Conservation (phyloP, 2,329 filamentous ascomycete genomes). For the Geosmithia flava region DNA sequence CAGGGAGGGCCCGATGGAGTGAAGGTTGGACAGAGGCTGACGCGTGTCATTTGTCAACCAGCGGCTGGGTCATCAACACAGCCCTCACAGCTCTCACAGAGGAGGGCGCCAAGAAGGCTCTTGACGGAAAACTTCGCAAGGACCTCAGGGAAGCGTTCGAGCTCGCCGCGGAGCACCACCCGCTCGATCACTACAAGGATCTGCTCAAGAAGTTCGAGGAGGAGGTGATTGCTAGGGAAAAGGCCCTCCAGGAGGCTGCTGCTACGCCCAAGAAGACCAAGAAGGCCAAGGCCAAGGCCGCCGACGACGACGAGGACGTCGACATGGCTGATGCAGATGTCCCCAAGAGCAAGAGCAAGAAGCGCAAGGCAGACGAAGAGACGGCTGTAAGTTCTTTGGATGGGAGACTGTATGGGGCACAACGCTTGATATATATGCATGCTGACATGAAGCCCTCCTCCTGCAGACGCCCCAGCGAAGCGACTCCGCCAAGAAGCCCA, state of each 20-base stretch:
- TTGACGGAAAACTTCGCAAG: conserved; percentile 72
- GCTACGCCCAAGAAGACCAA: conserved; percentile 27
- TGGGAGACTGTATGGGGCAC: background rate
- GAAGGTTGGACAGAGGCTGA: background rate
- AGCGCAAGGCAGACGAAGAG: conserved; percentile 82
- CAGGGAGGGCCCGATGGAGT: background rate
- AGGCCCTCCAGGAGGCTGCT: conserved; percentile 29
- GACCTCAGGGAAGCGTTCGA: conserved; percentile 66
- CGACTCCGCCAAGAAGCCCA: conserved; percentile 55
- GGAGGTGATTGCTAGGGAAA: conserved; percentile 43
- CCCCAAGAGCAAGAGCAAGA: conserved; percentile 55
- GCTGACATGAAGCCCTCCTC: conserved; percentile 5
- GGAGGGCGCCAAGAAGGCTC: conserved; percentile 53
- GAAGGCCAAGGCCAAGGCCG: conserved; percentile 36
- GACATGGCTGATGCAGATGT: conserved; percentile 51
- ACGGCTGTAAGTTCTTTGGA: conserved; percentile 27
- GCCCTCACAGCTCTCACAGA: conserved; percentile 67
- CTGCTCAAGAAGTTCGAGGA: conserved; percentile 61
- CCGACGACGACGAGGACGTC: conserved; percentile 42
- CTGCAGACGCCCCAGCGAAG: conserved; percentile 41
- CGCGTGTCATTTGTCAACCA: conserved; percentile 21
- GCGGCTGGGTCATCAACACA: conserved; percentile 84
- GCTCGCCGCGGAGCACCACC: conserved; percentile 66
- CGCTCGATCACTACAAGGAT: conserved; percentile 72
- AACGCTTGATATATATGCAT: too few relatives aligned